Evolutionary conservation across 306 rosid species (phyloP), one percentile per base, ranked within the genome.

Genomic region (Canavalia gladiata): DNA sequence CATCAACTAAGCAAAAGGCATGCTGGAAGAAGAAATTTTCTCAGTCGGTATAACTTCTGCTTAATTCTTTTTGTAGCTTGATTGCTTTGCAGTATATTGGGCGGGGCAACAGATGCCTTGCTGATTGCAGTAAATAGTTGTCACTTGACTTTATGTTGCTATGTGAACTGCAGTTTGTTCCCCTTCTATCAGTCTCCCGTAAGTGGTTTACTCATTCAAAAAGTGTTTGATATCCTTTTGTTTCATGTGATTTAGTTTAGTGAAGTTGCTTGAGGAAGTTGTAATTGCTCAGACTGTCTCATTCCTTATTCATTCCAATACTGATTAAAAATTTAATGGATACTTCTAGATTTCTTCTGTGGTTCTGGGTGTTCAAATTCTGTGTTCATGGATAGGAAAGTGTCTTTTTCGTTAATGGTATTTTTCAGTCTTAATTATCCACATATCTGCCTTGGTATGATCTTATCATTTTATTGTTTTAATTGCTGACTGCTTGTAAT

Each of bases 231-330:
- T 46, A 84, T 71, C 65, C 49, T n/a, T 70, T 81, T 58, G 63
- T 63, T 72, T 78, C 66, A 71, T 37, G 66, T 81, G 66, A 74
- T 74, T 72, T 69, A 41, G 86, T 79, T 73, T 42, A 66, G 47
- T 81, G 76, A 72, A 79, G 82, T 81, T 86, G 60, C 49, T 52
- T 77, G 72, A 83, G 75, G 75, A 85, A 87, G 78, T 85, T 89
- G 86, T 89, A 81, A 84, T 86, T 79, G 84, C 59, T 49, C 75
- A 77, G 62, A 82, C 46, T 69, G 42, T 82, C 35, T 66, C 34
- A 37, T 83, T 45, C 81, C 67, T 58, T 82, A 8, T 83, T 86
- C 83, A 55, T 80, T 49, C 68, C 31, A 41, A 56, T 68, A 34
- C 72, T 64, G 82, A 76, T 87, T 29, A 43, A 51, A 84, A 8